These are phyloP conservation scores for Tremella mesenterica DNA, from an alignment of 768 basidiomycete genomes.

Conservation along the genomic window DNA sequence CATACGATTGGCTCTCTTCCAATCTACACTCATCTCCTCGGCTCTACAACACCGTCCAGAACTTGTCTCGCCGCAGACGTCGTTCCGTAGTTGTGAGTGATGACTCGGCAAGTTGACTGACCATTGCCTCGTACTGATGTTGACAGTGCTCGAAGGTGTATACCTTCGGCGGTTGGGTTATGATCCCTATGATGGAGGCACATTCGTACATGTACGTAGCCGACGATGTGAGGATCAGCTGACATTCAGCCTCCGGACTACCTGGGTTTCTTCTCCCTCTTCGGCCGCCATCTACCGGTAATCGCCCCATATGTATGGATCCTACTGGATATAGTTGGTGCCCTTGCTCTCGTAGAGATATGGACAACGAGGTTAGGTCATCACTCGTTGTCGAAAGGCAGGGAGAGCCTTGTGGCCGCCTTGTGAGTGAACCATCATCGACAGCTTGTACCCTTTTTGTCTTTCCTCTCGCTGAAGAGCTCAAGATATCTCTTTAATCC, in stretches of 20 bases:
- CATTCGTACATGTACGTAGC: conserved; percentile 68
- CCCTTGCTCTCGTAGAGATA: conserved; percentile 60
- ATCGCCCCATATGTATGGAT: conserved; percentile 61
- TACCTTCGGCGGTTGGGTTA: conserved; percentile 68
- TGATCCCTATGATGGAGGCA: conserved; percentile 78
- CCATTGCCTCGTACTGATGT: conserved; percentile 4
- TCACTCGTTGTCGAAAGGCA: conserved; percentile 46
- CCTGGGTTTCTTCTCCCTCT: conserved; percentile 63
- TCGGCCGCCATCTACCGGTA: conserved; percentile 52
- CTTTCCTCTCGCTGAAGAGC: conserved; percentile 5
- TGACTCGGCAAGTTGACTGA: neutral
- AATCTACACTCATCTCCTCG: conserved; percentile 1
- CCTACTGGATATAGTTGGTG: conserved; percentile 57
- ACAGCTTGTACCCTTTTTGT: no score
- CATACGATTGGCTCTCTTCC: conserved; percentile 13
- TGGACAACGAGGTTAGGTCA: conserved; percentile 59
- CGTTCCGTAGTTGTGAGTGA: conserved; percentile 62
- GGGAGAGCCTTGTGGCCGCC: conserved; percentile 57
- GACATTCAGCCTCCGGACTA: conserved; percentile 64
- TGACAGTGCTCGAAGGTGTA: conserved; percentile 76
- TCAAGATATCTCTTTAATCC: conserved; percentile 81
- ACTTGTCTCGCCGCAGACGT: conserved; percentile 71
- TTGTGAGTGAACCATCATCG: no score
- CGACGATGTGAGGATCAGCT: neutral
- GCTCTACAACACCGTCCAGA: conserved; percentile 62